These are phyloP conservation scores for Mortierella alpina DNA, from an alignment of 192 early-diverging fungal genomes.

Conservation along the genomic window DNA sequence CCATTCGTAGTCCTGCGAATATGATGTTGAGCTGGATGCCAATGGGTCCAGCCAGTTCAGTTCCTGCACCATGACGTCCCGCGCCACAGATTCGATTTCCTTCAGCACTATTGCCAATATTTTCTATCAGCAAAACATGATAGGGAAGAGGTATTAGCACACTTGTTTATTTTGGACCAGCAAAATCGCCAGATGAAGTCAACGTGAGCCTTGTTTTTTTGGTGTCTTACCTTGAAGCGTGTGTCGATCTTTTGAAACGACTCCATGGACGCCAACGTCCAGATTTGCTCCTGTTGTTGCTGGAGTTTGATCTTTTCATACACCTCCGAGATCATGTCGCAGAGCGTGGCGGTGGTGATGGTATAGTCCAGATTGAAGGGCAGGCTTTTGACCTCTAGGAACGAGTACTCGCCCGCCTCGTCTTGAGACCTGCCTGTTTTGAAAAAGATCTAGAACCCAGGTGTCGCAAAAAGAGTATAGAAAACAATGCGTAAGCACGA, in stretches of 20 bases:
- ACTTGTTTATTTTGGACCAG: neutral
- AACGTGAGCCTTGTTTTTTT: neutral
- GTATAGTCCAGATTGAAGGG: conserved; percentile 36
- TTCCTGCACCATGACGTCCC: conserved; percentile 30
- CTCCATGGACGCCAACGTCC: neutral
- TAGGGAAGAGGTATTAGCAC: neutral
- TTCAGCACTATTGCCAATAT: conserved; percentile 20
- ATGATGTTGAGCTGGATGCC: neutral
- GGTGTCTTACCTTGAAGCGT: conserved; percentile 35
- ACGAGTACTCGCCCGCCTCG: conserved; percentile 26
- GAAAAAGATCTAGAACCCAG: neutral
- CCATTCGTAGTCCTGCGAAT: conserved; percentile 16
- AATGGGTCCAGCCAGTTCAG: conserved; percentile 29
- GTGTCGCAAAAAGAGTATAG: neutral
- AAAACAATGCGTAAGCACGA: neutral
- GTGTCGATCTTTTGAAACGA: conserved; percentile 29
- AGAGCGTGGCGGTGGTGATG: conserved; percentile 29
- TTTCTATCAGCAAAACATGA: conserved; percentile 7
- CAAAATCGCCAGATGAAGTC: neutral
- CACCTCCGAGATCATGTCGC: conserved; percentile 17
- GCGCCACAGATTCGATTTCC: conserved; percentile 25
- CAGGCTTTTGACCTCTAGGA: conserved; percentile 14
- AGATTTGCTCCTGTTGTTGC: conserved; percentile 5
- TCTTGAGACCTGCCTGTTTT: neutral
- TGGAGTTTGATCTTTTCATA: conserved; percentile 13